These are phyloP conservation scores for Coniochaeta hoffmannii DNA, from an alignment of 2,329 filamentous ascomycete species.

Conservation along the genomic window DNA sequence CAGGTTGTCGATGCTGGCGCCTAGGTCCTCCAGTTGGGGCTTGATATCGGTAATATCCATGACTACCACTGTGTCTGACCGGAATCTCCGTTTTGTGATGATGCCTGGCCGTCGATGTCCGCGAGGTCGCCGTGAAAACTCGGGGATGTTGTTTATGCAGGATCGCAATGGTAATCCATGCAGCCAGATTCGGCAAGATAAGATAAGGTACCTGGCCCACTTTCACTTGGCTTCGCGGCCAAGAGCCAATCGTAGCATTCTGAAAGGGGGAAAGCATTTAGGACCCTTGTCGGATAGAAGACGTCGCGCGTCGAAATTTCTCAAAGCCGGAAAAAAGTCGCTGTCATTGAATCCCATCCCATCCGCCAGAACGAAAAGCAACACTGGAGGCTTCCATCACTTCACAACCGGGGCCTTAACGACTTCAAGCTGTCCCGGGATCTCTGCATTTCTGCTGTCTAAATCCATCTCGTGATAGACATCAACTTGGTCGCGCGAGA, in stretches of 20 bases:
- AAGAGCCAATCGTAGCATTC: neutral
- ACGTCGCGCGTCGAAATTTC: conserved; percentile 3
- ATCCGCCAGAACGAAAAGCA: neutral
- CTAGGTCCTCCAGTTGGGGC: conserved; percentile 65
- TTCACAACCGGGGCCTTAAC: neutral
- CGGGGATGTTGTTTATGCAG: neutral
- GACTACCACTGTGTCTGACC: neutral
- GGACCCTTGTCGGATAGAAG: neutral
- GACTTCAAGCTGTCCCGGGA: too few species aligned
- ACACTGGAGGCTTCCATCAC: neutral
- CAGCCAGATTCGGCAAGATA: neutral
- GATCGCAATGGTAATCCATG: neutral
- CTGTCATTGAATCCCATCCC: neutral
- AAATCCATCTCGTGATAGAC: too few species aligned
- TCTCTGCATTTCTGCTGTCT: too few species aligned
- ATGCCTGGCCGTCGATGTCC: neutral
- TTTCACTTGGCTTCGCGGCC: neutral
- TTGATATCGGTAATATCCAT: conserved; percentile 51
- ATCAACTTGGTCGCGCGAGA: neutral
- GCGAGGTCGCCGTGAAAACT: neutral
- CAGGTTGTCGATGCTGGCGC: conserved; percentile 71
- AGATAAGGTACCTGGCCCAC: neutral
- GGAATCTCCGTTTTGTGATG: neutral
- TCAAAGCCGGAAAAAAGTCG: conserved; percentile 7
- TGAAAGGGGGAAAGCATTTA: neutral